Evolutionary conservation across 148 eudicot species (phyloP).

Genomic region (Vaccinium corymbosum): DNA sequence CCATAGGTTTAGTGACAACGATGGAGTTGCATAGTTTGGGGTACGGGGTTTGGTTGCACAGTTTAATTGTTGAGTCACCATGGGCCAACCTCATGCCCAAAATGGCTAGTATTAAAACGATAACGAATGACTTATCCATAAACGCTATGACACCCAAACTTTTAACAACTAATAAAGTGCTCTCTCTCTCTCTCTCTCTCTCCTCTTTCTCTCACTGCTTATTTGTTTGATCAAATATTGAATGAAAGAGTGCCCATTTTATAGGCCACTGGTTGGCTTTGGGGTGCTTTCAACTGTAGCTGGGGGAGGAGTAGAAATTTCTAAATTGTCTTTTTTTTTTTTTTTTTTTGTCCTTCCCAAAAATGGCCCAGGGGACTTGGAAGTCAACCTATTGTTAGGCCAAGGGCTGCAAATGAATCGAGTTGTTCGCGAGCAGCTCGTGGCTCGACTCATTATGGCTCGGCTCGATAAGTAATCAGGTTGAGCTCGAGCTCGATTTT

Average conservation of each 20-base stretch:
- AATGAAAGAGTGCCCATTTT: not conserved
- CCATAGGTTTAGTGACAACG: not conserved
- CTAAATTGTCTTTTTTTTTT: not conserved
- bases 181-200: not conserved
- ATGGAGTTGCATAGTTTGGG: constrained; percentile 40
- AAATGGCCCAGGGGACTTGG: too few species aligned
- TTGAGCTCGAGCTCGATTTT: too few species aligned
- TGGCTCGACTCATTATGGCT: too few species aligned
- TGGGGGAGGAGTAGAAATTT: not conserved
- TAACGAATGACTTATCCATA: not conserved
- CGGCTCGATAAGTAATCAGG: too few species aligned
- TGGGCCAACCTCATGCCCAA: constrained; percentile 18
- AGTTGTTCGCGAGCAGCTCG: too few species aligned
- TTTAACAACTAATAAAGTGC: not conserved
- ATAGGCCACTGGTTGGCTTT: not conserved
- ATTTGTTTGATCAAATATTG: not conserved
- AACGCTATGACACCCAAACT: not conserved
- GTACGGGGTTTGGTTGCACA: constrained; percentile 42
- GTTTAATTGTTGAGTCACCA: constrained; percentile 23
- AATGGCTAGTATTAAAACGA: not conserved
- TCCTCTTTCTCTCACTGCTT: not conserved
- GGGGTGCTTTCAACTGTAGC: not conserved
- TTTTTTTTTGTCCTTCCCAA: too few species aligned
- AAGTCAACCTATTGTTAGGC: too few species aligned
- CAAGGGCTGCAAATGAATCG: too few species aligned